These are phyloP conservation scores for Pichia sp. DNA, from an alignment of 1,139 yeast species.

Conservation along the genomic window DNA sequence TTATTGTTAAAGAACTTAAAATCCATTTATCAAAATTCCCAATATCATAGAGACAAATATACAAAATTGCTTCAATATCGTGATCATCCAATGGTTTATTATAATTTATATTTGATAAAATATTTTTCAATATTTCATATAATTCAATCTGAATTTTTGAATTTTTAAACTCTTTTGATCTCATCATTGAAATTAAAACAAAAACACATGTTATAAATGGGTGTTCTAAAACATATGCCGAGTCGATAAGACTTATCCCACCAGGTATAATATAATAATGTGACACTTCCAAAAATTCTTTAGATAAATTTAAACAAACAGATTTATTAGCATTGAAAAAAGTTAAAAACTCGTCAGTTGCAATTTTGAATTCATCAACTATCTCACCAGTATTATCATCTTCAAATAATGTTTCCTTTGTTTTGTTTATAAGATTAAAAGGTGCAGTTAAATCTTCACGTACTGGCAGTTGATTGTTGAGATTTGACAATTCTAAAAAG, in stretches of 20 bases:
- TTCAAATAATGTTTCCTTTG: background rate
- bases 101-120: conserved; percentile 33
- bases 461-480: background rate
- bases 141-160: conserved; percentile 39
- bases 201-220: conserved; percentile 46
- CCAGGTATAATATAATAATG: conserved; percentile 54
- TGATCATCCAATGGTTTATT: conserved; percentile 40
- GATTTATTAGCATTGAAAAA: conserved; percentile 36
- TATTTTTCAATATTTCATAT: conserved; percentile 38
- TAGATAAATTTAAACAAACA: conserved; percentile 36
- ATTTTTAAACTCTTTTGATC: conserved; percentile 42
- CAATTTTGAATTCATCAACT: conserved; percentile 21
- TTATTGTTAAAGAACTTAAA: conserved; percentile 42
- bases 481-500: background rate
- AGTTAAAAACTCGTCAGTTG: conserved; percentile 34
- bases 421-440: background rate
- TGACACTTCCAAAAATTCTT: conserved; percentile 39
- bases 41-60: conserved; percentile 44
- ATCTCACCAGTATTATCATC: background rate
- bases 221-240: conserved; percentile 38
- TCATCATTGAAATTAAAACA: conserved; percentile 44
- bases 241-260: conserved; percentile 39
- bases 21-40: conserved; percentile 45
- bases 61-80: conserved; percentile 49
- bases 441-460: background rate